Percentiles rank a stretch among this genome's conserved stretches.
Evolutionary conservation across 2,329 filamentous ascomycete genomes (phyloP).

Genomic region (Sclerotinia nivalis): DNA sequence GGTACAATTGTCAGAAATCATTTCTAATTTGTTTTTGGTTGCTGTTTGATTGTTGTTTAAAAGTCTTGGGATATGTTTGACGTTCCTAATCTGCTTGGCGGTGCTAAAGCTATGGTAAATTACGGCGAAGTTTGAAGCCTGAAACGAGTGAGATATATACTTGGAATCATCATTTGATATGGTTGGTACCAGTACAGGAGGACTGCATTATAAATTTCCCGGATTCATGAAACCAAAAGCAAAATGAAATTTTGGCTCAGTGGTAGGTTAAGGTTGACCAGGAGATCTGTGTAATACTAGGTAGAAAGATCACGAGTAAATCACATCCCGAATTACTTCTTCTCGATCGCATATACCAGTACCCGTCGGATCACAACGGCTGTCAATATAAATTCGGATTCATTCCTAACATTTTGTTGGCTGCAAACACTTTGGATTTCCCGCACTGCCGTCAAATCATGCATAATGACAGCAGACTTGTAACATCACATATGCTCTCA

Average conservation of each 20-base stretch:
- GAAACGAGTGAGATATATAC: neutral
- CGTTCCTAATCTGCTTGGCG: constrained; percentile 14
- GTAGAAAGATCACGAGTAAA: too few species aligned
- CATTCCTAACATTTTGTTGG: neutral
- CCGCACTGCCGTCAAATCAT: neutral
- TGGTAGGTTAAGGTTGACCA: too few species aligned
- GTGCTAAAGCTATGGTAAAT: constrained; percentile 13
- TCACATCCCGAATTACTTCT: neutral
- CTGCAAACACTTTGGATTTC: neutral
- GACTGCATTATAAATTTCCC: neutral
- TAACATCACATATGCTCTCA: neutral
- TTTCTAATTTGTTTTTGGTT: constrained; percentile 4
- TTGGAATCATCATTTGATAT: neutral
- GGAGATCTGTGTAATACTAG: neutral
- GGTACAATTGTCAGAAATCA: neutral
- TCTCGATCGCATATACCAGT: neutral
- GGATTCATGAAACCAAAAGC: neutral
- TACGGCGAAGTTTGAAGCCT: neutral
- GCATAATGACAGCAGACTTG: neutral
- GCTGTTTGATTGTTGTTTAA: constrained; percentile 6
- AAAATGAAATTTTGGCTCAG: neutral
- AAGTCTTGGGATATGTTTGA: neutral
- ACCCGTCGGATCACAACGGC: constrained; percentile 10
- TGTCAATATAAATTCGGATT: constrained; percentile 7
- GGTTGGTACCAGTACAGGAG: neutral